These are phyloP conservation scores for Pseudonitzschia multiseries DNA, from an alignment of 108 stramenopile genomes.

Conservation along the genomic window DNA sequence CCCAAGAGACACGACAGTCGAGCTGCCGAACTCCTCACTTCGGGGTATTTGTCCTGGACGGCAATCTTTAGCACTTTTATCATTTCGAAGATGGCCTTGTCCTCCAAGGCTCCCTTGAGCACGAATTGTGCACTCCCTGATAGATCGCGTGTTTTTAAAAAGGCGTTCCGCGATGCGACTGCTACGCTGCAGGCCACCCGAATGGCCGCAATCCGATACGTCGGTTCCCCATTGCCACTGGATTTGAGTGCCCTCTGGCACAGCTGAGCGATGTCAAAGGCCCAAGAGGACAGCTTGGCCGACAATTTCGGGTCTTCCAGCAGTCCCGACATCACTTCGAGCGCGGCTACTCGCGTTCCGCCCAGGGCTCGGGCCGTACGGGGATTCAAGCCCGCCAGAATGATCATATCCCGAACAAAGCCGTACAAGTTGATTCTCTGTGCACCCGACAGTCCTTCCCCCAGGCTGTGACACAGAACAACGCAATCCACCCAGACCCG, in stretches of 20 bases:
- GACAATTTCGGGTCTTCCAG: conserved; percentile 48
- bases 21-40: conserved; percentile 67
- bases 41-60: conserved; percentile 66
- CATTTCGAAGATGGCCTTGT: conserved; percentile 59
- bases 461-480: conserved; percentile 66
- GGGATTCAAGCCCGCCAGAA: conserved; percentile 70
- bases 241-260: conserved; percentile 67
- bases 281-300: conserved; percentile 60
- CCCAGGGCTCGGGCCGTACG: conserved; percentile 68
- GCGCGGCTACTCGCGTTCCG: conserved; percentile 72
- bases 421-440: conserved; percentile 59
- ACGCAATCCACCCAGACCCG: conserved; percentile 81
- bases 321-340: conserved; percentile 62
- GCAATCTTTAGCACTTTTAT: conserved; percentile 70
- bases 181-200: conserved; percentile 52
- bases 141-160: conserved; percentile 27
- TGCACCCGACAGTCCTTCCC: conserved; percentile 64
- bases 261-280: conserved; percentile 64
- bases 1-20: conserved; percentile 56
- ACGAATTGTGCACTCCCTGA: conserved; percentile 41
- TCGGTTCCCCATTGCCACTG: conserved; percentile 68
- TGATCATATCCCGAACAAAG: conserved; percentile 73
- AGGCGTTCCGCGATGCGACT: conserved; percentile 60
- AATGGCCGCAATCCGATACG: conserved; percentile 69
- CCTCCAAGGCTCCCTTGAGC: conserved; percentile 69